phyloP scores from a whole-genome alignment of 163 green algal genomes.

The Volvox carteri region DNA sequence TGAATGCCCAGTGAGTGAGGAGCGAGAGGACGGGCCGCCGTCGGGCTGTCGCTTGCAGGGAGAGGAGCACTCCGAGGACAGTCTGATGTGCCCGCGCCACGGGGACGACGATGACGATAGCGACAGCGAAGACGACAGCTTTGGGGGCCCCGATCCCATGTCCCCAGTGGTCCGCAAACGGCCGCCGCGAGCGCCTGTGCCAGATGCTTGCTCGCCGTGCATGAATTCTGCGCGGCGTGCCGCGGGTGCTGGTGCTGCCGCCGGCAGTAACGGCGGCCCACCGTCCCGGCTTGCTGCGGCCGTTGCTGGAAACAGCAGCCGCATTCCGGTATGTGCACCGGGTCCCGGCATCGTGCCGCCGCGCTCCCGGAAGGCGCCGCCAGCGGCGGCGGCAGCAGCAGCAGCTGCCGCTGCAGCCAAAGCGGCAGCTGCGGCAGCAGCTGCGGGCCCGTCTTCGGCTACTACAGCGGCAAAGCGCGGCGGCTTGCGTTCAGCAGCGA shows the following conservation, averaged over 20 bases:
- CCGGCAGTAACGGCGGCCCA: neutral
- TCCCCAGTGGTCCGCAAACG: neutral
- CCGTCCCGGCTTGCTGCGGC: neutral
- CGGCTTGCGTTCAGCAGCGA: neutral
- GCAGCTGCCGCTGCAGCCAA: neutral
- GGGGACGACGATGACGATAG: neutral
- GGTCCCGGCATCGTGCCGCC: neutral
- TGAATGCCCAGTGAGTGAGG: neutral
- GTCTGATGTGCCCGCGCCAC: neutral
- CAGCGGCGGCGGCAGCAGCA: neutral
- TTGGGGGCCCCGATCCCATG: neutral
- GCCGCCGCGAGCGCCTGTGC: neutral
- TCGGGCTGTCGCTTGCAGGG: constrained; percentile 5
- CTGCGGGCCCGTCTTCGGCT: neutral
- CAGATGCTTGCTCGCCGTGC: constrained; percentile 36
- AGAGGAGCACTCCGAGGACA: constrained; percentile 21
- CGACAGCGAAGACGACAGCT: neutral
- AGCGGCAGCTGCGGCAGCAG: neutral
- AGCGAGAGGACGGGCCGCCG: neutral
- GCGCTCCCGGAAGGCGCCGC: constrained; percentile 1
- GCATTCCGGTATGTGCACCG: neutral
- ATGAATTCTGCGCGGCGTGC: neutral
- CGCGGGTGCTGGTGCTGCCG: neutral
- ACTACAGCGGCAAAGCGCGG: neutral
- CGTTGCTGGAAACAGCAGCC: neutral